Conservation (phyloP, 768 basidiomycete species). For the Daedaleopsis nitida region DNA sequence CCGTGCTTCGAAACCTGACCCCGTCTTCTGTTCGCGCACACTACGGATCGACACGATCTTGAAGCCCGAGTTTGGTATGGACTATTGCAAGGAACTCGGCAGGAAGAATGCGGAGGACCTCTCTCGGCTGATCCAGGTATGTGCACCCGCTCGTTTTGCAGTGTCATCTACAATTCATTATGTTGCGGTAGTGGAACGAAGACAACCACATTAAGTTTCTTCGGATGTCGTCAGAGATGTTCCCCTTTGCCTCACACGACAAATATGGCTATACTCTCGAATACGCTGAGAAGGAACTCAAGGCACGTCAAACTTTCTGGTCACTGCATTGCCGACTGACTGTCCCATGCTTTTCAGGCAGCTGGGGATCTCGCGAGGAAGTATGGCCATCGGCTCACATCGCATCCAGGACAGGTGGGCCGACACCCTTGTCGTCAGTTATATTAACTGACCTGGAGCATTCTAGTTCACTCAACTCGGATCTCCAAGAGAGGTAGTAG, state of each 20-base stretch:
- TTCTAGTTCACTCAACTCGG: slow-evolving; percentile 72
- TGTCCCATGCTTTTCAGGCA: slow-evolving; percentile 13
- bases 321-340: slow-evolving; percentile 12
- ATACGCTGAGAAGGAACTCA: slow-evolving; percentile 63
- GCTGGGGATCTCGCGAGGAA: slow-evolving; percentile 50
- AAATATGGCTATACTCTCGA: slow-evolving; percentile 80
- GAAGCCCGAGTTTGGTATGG: slow-evolving; percentile 66
- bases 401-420: slow-evolving; percentile 76
- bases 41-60: slow-evolving; percentile 73
- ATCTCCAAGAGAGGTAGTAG: slow-evolving; percentile 73
- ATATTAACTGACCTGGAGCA: background rate
- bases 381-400: slow-evolving; percentile 67
- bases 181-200: slow-evolving; percentile 74
- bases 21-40: slow-evolving; percentile 64
- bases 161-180: background rate
- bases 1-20: slow-evolving; percentile 66
- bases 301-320: slow-evolving; percentile 28
- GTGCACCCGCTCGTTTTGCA: background rate
- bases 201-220: slow-evolving; percentile 84
- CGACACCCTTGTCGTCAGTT: background rate
- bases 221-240: slow-evolving; percentile 89
- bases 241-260: slow-evolving; percentile 87
- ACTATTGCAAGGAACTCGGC: slow-evolving; percentile 82
- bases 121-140: slow-evolving; percentile 61
- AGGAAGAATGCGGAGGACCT: slow-evolving; percentile 75